Base-by-base conservation (phyloP, 768 basidiomycete species). In the Leucosporidium scottii region DNA sequence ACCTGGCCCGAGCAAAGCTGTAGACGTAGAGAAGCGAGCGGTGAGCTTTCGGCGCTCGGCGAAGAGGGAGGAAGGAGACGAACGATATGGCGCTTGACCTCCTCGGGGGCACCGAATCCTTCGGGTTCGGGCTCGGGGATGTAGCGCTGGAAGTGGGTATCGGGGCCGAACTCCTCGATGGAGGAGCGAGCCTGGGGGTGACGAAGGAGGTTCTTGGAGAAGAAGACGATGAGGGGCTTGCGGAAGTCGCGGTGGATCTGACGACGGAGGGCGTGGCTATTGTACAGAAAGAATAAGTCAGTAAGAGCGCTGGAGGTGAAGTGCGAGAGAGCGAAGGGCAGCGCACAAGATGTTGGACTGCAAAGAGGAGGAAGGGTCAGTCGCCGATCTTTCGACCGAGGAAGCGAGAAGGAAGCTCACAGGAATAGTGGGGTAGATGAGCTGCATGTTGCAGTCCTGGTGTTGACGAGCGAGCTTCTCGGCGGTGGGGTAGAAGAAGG, bases 401-500 rank as follows among this genome's bases (percentile, higher is more conserved):
- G 7, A 28, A 39, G 15, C 15, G 47, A 31, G 36, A 44, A 12
- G 13, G 77, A 83, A 71, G 30, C 76, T 88, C 87, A 93, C 89
- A 12, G 96, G 93, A 0, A 94, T 94, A 30, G 93, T 93, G 7
- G 93, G 90, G 80, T 98, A 98, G 34, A 94, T 91, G 73, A 99
- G 88, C 80, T 98, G 96, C 91, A 98, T 91, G 78, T 98, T 99
- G 80, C 93, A 96, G 78, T 99, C 96, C 81, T 99, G 96, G 77
- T 97, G 93, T 75, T 96, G 93, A 57, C 96, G 82, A 76, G 93
- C 91, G 68, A 93, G 80, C 82, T 94, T 96, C 79, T 93, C 86
- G 1, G 84, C 84, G 0, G 86, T 86, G 1, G 94, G 94, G 86
- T 86, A 97, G 67, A 87, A 78, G 77, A 92, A 83, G 9, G 94